Base-by-base conservation (phyloP, 306 rosid genomes). In the Adenanthera pavonina region DNA sequence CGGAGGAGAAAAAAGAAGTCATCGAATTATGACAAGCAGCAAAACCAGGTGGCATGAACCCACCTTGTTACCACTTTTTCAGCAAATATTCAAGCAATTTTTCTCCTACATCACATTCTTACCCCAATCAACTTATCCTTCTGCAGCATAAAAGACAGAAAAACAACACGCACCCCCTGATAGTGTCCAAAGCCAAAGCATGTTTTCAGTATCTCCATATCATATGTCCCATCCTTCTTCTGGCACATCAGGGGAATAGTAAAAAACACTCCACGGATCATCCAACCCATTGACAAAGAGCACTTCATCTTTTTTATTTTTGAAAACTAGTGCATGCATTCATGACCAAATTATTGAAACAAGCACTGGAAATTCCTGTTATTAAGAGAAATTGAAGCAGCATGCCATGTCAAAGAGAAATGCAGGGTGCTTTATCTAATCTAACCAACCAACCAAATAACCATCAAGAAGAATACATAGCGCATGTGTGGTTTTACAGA, bases 401-500 rank as follows among this genome's bases (percentile, higher is more conserved):
- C 90, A 84, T 78, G 80, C 78, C 75, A 89, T 80, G 76, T 61
- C 73, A 84, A 56, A 81, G 82, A 80, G 82, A 83, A 81, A 61
- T 66, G 82, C 87, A 84, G 56, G 74, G 74, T 75, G 77, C 36
- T 62, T 80, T 83, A 74, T 75, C 83, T 70, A 86, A 74, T 75
- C 83, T 70, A 86, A 49, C 86, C 87, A 88, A 85, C 91, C 91
- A 88, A 85, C 91, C 87, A 85, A 68, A 64, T 35, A n/a, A 68
- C 51, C 72, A 68, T 54, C 47, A 64, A 74, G 79, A 85, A 74
- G 77, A 88, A 86, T 82, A 86, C 90, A 86, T 67, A 84, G 53
- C 81, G 85, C 85, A 74, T 74, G 89, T 84, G 88, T 82, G 85
- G 86, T 84, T 86, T 83, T 86, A 89, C 87, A 89, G 84, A 86